Conservation (phyloP, 2,329 filamentous ascomycete genomes). For the Diplocarpon rosae region DNA sequence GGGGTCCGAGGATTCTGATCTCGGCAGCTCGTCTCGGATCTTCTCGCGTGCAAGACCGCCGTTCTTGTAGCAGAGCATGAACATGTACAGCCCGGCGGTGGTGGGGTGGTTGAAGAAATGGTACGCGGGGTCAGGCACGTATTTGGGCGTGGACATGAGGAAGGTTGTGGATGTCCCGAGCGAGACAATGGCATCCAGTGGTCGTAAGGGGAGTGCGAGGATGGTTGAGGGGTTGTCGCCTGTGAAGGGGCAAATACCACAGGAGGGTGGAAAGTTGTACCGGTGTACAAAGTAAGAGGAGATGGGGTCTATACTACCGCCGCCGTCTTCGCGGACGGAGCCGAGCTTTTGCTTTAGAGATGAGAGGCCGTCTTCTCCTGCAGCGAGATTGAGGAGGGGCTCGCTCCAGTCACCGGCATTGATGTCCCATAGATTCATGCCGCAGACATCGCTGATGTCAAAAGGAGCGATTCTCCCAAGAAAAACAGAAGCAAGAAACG, state of each 20-base stretch:
- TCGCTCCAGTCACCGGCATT: constrained; percentile 62
- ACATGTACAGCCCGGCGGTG: constrained; percentile 88
- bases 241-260: constrained; percentile 75
- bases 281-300: constrained; percentile 67
- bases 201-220: constrained; percentile 74
- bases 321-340: constrained; percentile 68
- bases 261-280: constrained; percentile 67
- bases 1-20: constrained; percentile 37
- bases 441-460: constrained; percentile 89
- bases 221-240: constrained; percentile 96
- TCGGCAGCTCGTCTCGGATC: constrained; percentile 69
- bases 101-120: constrained; percentile 99
- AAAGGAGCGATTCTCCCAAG: constrained; percentile 77
- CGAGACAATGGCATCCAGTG: constrained; percentile 86
- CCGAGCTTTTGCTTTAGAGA: constrained; percentile 72
- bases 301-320: constrained; percentile 63
- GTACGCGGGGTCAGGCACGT: constrained; percentile 80
- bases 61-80: constrained; percentile 99
- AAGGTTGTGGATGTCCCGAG: constrained; percentile 94
- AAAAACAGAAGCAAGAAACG: constrained; percentile 85
- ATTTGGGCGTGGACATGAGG: constrained; percentile 90
- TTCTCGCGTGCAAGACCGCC: constrained; percentile 86
- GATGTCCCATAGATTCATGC: constrained; percentile 96
- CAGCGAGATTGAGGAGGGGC: constrained; percentile 62
- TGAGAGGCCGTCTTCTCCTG: constrained; percentile 43